Evolutionary conservation across 75 land plant genomes (phyloP).

Genomic region (Adiantum capillusveneris): DNA sequence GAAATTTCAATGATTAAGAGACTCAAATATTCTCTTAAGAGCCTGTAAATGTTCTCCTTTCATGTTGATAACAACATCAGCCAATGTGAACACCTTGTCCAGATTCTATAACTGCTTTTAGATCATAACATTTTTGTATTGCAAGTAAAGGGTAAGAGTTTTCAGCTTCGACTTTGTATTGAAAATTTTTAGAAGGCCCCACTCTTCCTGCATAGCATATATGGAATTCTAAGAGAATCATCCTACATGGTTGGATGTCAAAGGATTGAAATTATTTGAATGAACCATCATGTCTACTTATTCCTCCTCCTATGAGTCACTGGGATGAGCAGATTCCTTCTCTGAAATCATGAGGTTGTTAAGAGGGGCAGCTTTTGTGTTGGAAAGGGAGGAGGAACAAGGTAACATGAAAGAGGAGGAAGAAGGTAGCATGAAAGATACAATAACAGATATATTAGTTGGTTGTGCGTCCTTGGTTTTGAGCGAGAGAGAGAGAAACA

Average conservation of each 20-base stretch:
- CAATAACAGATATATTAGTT: too few species aligned
- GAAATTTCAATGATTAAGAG: constrained; percentile 89
- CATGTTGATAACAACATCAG: constrained; percentile 51
- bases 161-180: constrained; percentile 54
- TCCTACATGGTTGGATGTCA: constrained; percentile 21
- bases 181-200: constrained; percentile 61
- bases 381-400: not conserved
- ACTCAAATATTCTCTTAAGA: constrained; percentile 47
- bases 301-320: not conserved
- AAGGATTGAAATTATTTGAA: not conserved
- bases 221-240: constrained; percentile 89
- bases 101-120: constrained; percentile 65
- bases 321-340: not conserved
- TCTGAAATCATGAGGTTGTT: too few species aligned
- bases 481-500: too few species aligned
- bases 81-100: constrained; percentile 38
- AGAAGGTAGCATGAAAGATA: too few species aligned
- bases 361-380: too few species aligned
- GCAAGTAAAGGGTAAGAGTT: constrained; percentile 59
- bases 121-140: constrained; percentile 73
- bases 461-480: too few species aligned
- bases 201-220: constrained; percentile 69
- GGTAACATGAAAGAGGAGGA: too few species aligned
- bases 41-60: constrained; percentile 40
- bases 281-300: not conserved